Base-by-base conservation (phyloP, 768 basidiomycete species). In the Plicaturopsis crispa region DNA sequence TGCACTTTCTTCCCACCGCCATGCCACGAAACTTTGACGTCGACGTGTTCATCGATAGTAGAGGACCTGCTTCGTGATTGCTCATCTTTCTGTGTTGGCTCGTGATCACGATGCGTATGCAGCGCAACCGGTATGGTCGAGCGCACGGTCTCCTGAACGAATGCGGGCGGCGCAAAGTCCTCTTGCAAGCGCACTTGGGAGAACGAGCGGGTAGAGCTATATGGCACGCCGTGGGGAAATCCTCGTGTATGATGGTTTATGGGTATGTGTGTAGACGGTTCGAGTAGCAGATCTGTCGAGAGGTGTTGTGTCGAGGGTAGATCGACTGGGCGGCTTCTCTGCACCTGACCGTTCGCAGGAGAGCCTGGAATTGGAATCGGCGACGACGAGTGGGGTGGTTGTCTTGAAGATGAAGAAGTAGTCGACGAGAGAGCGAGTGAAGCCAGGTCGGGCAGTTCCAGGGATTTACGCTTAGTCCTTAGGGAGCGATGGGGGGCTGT, bases 401-500 rank as follows among this genome's bases (percentile, higher is more conserved):
- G n/a, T n/a, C n/a, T n/a, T n/a, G n/a, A n/a, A 54, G 59, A 40
- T 54, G 52, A 20, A 20, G 63, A 61, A 31, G 58, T 47, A 35
- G 59, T 59, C 41, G 69, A 67, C 40, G 71, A 66, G 44, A 73
- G 50, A 32, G 69, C 60, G 46, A 73, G 67, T 42, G 62, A 60
- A 10, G 71, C 71, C 49, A 87, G 76, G 64, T 85, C 84, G 38
- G 84, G 84, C 18, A 87, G 68, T 54, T 87, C 81, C 14, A 87
- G 73, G 0, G 80, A 82, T 53, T 70, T 75, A 60, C 82, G 84
- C 67, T 80, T 84, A 16, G 67, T 65, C 28, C 78, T 67, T 41
- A 84, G 60, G 31, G 81, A 80, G 22, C 66, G 65, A 55, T 83
- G 80, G 1, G 78, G 67, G 26, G 14, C 26, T n/a, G n/a, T n/a